These are phyloP conservation scores for Podosphaera fusca DNA, from an alignment of 2,329 filamentous ascomycete species.

Conservation along the genomic window DNA sequence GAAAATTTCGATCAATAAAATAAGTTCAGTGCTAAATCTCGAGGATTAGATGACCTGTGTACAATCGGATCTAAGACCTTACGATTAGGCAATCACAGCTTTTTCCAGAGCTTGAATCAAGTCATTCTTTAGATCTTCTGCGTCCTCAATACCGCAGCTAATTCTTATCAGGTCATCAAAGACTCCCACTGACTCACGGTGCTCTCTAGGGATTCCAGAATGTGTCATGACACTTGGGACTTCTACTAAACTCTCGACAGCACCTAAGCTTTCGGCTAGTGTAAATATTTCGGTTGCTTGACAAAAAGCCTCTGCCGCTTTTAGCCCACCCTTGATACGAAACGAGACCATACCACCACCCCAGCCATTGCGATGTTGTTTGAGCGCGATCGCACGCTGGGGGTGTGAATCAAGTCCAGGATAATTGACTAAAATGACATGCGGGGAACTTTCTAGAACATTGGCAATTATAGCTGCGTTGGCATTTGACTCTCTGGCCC, in stretches of 20 bases:
- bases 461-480: slow-evolving; percentile 62
- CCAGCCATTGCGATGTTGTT: slow-evolving; percentile 84
- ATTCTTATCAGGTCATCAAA: slow-evolving; percentile 85
- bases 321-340: slow-evolving; percentile 68
- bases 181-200: slow-evolving; percentile 79
- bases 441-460: slow-evolving; percentile 54
- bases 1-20: too few species aligned
- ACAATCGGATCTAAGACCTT: too few species aligned
- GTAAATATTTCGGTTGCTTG: slow-evolving; percentile 75
- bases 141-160: slow-evolving; percentile 86
- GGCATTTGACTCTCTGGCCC: slow-evolving; percentile 58
- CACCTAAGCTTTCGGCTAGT: slow-evolving; percentile 75
- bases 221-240: slow-evolving; percentile 94
- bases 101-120: slow-evolving; percentile 61
- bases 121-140: slow-evolving; percentile 61
- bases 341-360: slow-evolving; percentile 96
- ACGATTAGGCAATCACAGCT: slow-evolving; percentile 26
- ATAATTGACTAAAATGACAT: slow-evolving; percentile 86
- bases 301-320: slow-evolving; percentile 80
- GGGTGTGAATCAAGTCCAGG: slow-evolving; percentile 74
- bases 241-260: slow-evolving; percentile 79
- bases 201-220: slow-evolving; percentile 72
- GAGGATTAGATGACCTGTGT: too few species aligned
- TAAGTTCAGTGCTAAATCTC: too few species aligned
- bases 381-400: slow-evolving; percentile 60